Evolutionary conservation across 768 basidiomycete genomes (phyloP), one percentile per base, ranked within the genome.

Genomic region (Lentinula raphanica): DNA sequence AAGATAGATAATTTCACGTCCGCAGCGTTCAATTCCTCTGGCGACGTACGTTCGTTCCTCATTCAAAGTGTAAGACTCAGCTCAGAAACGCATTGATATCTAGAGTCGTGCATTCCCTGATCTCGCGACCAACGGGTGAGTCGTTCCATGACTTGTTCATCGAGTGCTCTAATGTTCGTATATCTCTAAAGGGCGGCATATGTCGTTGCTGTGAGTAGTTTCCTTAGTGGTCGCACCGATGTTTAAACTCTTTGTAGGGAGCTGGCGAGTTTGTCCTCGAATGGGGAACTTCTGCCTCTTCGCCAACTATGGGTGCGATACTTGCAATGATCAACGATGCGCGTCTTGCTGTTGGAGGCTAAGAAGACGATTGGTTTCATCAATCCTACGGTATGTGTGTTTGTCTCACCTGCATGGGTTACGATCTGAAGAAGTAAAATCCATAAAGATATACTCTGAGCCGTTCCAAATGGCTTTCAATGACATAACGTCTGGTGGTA

Each of bases 101-200:
- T 13, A 39, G n/a, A 80, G 78, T 76, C 76, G 80, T 32, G 80
- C 67, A n/a, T 80, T 68, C 67, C 80, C 81, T 1, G 81, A 82
- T 62, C 59, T 82, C 35, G 72, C 80, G 31, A 79, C 77, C 1
- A 81, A 82, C 31, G 79, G 79, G 69, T 72, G 57, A 38, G 70
- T 65, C 46, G 19, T 45, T 31, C 23, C 27, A 32, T 54, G 27
- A 9, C 29, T 50, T 56, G 21, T 48, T 35, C 17, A 32, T 56
- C 42, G 12, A 54, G n/a, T n/a, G n/a, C 27, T 35, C 11, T 29
- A 42, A n/a, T 73, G 72, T 21, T 54, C 15, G 15, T n/a, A 38
- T 44, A 5, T n/a, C 17, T 15, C 8, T 27, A 12, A 15, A 56
- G 58, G 12, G 44, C 38, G 3, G 35, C 27, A 3, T 57, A 49